phyloP scores from a whole-genome alignment of 2,329 filamentous ascomycete species.

The Coniochaeta sp. region DNA sequence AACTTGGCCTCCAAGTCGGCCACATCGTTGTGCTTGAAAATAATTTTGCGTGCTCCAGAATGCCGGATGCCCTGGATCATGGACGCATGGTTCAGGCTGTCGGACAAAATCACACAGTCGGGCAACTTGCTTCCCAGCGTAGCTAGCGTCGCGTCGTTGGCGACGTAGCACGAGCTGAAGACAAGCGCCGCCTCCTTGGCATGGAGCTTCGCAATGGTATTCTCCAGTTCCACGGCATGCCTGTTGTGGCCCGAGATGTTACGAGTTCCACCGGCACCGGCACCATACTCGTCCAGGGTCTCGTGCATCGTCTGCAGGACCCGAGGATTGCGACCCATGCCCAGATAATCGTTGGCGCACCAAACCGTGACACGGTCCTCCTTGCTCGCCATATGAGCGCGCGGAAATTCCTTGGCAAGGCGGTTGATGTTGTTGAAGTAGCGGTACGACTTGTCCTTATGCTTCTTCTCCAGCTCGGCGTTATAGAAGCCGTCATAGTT shows the following conservation, averaged over 20 bases:
- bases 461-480: conserved; percentile 90
- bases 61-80: conserved; percentile 99
- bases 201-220: conserved; percentile 77
- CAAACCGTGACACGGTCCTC: conserved; percentile 91
- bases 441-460: conserved; percentile 98
- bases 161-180: conserved; percentile 96
- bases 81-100: conserved; percentile 94
- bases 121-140: conserved; percentile 96
- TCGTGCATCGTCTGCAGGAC: conserved; percentile 91
- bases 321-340: conserved; percentile 87
- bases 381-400: conserved; percentile 78
- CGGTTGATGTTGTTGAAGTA: conserved; percentile 99
- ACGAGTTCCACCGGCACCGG: conserved; percentile 88
- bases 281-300: conserved; percentile 89
- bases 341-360: conserved; percentile 98
- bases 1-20: conserved; percentile 87
- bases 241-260: conserved; percentile 98
- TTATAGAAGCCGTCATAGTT: conserved; percentile 89
- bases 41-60: conserved; percentile 92
- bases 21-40: conserved; percentile 99
- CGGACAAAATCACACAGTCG: conserved; percentile 94
- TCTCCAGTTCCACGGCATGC: conserved; percentile 82
- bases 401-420: conserved; percentile 90
- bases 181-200: conserved; percentile 88
- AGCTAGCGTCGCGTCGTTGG: conserved; percentile 93